These are phyloP conservation scores for Phytophthora vignae DNA, from an alignment of 352 stramenopile species.

Conservation along the genomic window DNA sequence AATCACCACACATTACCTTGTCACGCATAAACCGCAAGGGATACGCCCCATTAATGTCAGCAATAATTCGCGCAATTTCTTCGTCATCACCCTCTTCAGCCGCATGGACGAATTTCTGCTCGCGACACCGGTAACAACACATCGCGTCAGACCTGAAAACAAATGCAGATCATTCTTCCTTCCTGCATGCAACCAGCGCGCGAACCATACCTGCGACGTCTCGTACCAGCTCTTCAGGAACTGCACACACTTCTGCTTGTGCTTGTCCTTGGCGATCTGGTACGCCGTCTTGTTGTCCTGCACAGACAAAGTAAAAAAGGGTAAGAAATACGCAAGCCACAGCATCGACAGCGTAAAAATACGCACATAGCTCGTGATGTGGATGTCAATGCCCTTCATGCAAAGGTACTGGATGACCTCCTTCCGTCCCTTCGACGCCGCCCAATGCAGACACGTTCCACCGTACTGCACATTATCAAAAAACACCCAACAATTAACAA, in stretches of 20 bases:
- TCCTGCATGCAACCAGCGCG: neutral
- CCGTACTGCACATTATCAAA: slow-evolving; percentile 62
- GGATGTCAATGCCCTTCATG: slow-evolving; percentile 90
- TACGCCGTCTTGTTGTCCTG: slow-evolving; percentile 92
- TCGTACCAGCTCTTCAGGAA: slow-evolving; percentile 91
- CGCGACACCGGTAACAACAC: neutral
- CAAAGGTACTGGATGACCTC: slow-evolving; percentile 91
- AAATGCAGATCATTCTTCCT: neutral
- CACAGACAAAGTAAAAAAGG: neutral
- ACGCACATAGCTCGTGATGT: slow-evolving; percentile 91
- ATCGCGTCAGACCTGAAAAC: neutral
- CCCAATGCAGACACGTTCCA: slow-evolving; percentile 87
- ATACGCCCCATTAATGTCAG: slow-evolving; percentile 82
- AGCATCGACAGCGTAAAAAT: neutral
- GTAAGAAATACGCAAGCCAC: neutral
- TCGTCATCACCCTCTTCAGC: slow-evolving; percentile 86
- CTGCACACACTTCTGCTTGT: slow-evolving; percentile 89
- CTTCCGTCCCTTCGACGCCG: slow-evolving; percentile 82
- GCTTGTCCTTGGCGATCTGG: slow-evolving; percentile 90
- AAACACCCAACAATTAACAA: slow-evolving; percentile 2
- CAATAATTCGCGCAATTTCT: slow-evolving; percentile 80
- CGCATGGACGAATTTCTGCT: slow-evolving; percentile 83
- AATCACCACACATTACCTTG: slow-evolving; percentile 57
- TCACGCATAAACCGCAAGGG: slow-evolving; percentile 84
- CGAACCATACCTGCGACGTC: slow-evolving; percentile 72